phyloP scores from a whole-genome alignment of 345 rosid species.

The Orychophragmus violaceus region DNA sequence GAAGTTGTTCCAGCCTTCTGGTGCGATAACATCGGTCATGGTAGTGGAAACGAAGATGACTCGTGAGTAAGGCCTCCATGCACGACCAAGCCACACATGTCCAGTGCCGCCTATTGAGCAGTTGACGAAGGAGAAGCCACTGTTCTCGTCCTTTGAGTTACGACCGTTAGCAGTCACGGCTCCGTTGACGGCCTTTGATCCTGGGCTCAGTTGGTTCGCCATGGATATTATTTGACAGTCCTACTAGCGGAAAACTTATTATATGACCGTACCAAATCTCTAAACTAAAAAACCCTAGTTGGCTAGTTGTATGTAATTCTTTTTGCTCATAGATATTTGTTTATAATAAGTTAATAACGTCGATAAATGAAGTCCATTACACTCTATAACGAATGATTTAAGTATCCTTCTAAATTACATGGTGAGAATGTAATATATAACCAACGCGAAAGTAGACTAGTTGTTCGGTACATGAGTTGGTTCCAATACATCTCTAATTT shows the following conservation, averaged over 20 bases:
- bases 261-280: not conserved
- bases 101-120: constrained; percentile 75
- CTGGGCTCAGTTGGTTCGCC: constrained; percentile 60
- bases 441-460: no score
- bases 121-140: constrained; percentile 65
- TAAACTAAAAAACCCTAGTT: no score
- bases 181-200: constrained; percentile 58
- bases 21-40: constrained; percentile 73
- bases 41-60: constrained; percentile 54
- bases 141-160: constrained; percentile 57
- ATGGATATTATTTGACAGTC: constrained; percentile 68
- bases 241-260: constrained; percentile 12
- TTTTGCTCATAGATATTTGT: not conserved
- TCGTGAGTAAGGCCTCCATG: constrained; percentile 82
- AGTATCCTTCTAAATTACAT: not conserved
- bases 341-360: not conserved
- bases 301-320: not conserved
- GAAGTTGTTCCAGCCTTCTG: constrained; percentile 90
- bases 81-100: constrained; percentile 86
- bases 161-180: constrained; percentile 90
- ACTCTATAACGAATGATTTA: not conserved
- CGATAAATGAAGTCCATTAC: not conserved
- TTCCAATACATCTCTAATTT: no score
- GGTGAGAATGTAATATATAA: not conserved
- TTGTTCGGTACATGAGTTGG: no score